Evolutionary conservation across 2,329 filamentous ascomycete genomes (phyloP).

Genomic region (Iodosphaeria phyllophila): DNA sequence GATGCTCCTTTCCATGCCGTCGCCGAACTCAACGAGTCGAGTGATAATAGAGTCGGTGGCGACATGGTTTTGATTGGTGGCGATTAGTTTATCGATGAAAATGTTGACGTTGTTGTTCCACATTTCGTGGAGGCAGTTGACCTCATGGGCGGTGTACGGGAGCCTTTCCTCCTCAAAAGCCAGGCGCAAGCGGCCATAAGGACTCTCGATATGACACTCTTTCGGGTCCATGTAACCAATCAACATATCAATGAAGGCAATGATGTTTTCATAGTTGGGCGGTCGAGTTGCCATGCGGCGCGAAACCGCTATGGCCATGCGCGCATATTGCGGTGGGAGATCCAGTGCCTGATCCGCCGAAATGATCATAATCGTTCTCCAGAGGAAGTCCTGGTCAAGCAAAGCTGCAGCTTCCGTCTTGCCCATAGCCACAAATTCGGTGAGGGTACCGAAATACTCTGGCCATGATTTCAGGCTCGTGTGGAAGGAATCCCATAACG

Average conservation of each 20-base stretch:
- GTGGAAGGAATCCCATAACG: constrained; percentile 46
- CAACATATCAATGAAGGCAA: constrained; percentile 28
- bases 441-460: constrained; percentile 55
- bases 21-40: constrained; percentile 33
- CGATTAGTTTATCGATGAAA: constrained; percentile 49
- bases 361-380: constrained; percentile 38
- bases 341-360: constrained; percentile 35
- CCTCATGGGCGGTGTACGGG: constrained; percentile 26
- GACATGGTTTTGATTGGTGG: constrained; percentile 34
- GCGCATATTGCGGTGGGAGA: constrained; percentile 33
- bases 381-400: constrained; percentile 41
- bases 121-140: constrained; percentile 23
- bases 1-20: constrained; percentile 30
- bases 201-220: constrained; percentile 18
- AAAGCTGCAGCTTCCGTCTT: constrained; percentile 35
- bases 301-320: constrained; percentile 31
- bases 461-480: constrained; percentile 48
- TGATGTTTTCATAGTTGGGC: constrained; percentile 32
- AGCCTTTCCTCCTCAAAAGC: constrained; percentile 16
- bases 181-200: constrained; percentile 19
- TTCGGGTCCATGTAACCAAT: constrained; percentile 22
- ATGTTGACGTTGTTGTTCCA: constrained; percentile 23
- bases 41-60: constrained; percentile 36
- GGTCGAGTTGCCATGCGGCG: constrained; percentile 29
- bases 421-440: constrained; percentile 46